These are phyloP conservation scores for Russula sp. DNA, from an alignment of 768 basidiomycete species.

Conservation along the genomic window DNA sequence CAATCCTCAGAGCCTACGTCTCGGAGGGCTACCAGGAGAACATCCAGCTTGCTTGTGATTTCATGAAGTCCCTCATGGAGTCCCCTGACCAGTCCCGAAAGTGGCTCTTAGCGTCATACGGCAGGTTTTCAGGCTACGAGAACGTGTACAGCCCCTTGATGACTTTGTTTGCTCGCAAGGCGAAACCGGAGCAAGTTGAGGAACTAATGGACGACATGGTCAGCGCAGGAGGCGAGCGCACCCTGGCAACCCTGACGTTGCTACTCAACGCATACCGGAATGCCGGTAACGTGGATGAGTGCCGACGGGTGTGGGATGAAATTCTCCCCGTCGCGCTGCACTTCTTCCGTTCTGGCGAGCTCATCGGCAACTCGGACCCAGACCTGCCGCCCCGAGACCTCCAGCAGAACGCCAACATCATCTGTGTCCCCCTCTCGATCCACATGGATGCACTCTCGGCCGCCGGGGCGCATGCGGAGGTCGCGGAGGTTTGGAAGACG, in stretches of 20 bases:
- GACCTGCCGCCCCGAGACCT: constrained; percentile 9
- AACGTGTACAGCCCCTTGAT: constrained; percentile 59
- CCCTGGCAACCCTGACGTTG: constrained; percentile 51
- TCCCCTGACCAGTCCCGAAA: constrained; percentile 29
- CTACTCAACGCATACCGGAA: constrained; percentile 70
- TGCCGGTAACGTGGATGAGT: constrained; percentile 44
- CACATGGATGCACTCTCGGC: constrained; percentile 69
- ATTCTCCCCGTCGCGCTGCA: constrained; percentile 53
- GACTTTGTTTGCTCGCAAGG: constrained; percentile 38
- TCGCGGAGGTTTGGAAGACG: constrained; percentile 60
- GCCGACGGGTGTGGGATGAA: constrained; percentile 59
- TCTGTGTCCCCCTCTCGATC: constrained; percentile 74
- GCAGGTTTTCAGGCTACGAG: constrained; percentile 40
- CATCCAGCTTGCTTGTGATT: constrained; percentile 55
- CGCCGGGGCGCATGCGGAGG: constrained; percentile 50
- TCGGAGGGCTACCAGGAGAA: constrained; percentile 42
- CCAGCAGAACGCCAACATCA: constrained; percentile 41
- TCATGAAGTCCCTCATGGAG: constrained; percentile 46
- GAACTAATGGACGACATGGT: constrained; percentile 48
- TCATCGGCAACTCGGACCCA: constrained; percentile 30
- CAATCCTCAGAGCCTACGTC: constrained; percentile 58
- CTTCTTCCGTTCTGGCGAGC: constrained; percentile 29
- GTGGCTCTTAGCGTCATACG: constrained; percentile 36
- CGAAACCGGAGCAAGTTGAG: constrained; percentile 46
- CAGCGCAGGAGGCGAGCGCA: constrained; percentile 47